Conservation (phyloP, 2,329 filamentous ascomycete genomes). For the Neonectria punicea region DNA sequence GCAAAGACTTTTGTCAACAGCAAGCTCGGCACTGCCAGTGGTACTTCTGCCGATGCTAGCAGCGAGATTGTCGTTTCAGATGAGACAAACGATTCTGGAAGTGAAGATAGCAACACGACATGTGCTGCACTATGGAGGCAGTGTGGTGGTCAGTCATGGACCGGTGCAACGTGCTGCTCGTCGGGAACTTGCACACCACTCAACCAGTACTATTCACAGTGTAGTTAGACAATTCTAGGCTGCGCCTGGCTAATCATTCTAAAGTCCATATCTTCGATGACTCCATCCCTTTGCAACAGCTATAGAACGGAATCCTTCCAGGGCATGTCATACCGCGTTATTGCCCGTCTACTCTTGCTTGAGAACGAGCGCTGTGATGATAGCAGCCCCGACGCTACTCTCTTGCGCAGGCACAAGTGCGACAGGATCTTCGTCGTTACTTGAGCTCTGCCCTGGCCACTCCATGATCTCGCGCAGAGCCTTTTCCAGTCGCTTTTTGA, state of each 20-base stretch:
- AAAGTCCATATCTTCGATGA: no score
- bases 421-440: slow-evolving; percentile 84
- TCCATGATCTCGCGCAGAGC: slow-evolving; percentile 95
- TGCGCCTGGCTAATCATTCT: neutral
- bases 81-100: neutral
- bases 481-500: slow-evolving; percentile 90
- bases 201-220: slow-evolving; percentile 29
- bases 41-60: slow-evolving; percentile 58
- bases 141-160: slow-evolving; percentile 24
- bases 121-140: slow-evolving; percentile 23
- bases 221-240: neutral
- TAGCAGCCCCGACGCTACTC: slow-evolving; percentile 92
- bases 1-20: slow-evolving; percentile 69
- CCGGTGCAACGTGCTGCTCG: slow-evolving; percentile 27
- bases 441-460: slow-evolving; percentile 77
- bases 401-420: slow-evolving; percentile 92
- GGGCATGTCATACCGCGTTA: neutral
- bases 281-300: no score
- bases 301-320: neutral
- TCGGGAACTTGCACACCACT: slow-evolving; percentile 21
- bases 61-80: neutral
- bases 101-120: neutral
- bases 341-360: neutral
- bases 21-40: slow-evolving; percentile 33
- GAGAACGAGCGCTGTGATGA: slow-evolving; percentile 83